A percentile compares a stretch with the other conserved stretches of the same genome.
These are phyloP conservation scores for Coelastrella sp. DNA, from an alignment of 139 green algal genomes.

Conservation along the genomic window DNA sequence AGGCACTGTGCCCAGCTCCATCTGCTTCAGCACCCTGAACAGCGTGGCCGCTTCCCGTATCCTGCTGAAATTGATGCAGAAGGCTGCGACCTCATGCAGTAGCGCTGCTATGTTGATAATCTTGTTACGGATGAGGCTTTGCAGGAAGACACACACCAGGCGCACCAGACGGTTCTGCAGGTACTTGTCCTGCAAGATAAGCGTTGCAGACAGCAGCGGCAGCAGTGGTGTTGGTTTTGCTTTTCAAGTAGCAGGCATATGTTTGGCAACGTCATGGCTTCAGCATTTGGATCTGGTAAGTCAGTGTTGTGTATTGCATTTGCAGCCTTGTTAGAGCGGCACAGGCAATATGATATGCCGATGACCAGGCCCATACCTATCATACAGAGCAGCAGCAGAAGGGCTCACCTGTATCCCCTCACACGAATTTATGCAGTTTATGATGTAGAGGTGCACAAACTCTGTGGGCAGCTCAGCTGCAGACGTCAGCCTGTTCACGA, in stretches of 20 bases:
- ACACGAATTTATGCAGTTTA: constrained; percentile 87
- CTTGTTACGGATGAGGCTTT: constrained; percentile 85
- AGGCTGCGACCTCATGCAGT: constrained; percentile 87
- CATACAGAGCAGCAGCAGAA: background rate
- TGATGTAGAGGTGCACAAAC: constrained; percentile 91
- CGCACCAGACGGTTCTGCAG: constrained; percentile 90
- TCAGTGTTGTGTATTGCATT: too few species aligned
- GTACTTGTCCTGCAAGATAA: constrained; percentile 77
- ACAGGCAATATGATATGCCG: too few species aligned
- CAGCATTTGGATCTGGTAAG: too few species aligned
- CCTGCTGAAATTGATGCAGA: constrained; percentile 93
- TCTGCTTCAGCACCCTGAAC: constrained; percentile 82
- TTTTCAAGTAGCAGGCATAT: too few species aligned
- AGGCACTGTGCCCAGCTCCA: constrained; percentile 7
- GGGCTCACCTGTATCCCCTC: constrained; percentile 71
- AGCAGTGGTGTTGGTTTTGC: too few species aligned
- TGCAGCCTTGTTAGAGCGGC: too few species aligned
- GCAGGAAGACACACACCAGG: constrained; percentile 92
- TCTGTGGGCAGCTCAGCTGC: constrained; percentile 76
- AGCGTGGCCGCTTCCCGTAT: constrained; percentile 88
- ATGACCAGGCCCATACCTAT: background rate
- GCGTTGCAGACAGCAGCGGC: too few species aligned
- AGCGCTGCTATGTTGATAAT: constrained; percentile 78
- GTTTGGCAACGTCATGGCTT: too few species aligned
- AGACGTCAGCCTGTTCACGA: constrained; percentile 88